phyloP scores from a whole-genome alignment of 768 basidiomycete species.

The Tubosaeta sp. region DNA sequence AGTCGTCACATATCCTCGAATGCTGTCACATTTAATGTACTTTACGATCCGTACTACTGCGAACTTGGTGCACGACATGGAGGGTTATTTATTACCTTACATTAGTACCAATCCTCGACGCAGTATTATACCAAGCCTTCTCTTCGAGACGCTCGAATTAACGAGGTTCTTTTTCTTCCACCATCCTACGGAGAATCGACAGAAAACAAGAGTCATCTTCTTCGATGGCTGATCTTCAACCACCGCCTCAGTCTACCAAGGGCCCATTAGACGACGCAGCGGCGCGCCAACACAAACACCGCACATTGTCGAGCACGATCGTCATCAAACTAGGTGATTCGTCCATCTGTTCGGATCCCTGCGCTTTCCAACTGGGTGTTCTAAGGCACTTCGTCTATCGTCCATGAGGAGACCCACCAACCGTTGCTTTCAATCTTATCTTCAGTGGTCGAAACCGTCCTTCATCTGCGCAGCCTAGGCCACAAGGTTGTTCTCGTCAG shows the following conservation, averaged over 20 bases:
- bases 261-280: slow-evolving; percentile 6
- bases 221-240: slow-evolving; percentile 14
- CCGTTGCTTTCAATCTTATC: slow-evolving; percentile 90
- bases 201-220: too few relatives aligned
- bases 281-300: slow-evolving; percentile 21
- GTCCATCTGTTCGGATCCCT: not conserved
- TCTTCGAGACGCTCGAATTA: too few relatives aligned
- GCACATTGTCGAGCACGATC: slow-evolving; percentile 52
- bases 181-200: too few relatives aligned
- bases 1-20: too few relatives aligned
- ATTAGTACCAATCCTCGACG: too few relatives aligned
- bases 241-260: not conserved
- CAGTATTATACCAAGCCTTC: too few relatives aligned
- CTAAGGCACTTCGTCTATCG: slow-evolving; percentile 88
- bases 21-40: too few relatives aligned
- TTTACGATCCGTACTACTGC: too few relatives aligned
- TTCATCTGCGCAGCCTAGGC: slow-evolving; percentile 69
- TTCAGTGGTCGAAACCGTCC: slow-evolving; percentile 86
- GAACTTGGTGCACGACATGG: too few relatives aligned
- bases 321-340: slow-evolving; percentile 79
- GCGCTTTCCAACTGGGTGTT: slow-evolving; percentile 8
- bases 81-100: too few relatives aligned
- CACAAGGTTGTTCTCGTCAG: slow-evolving; percentile 95
- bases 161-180: too few relatives aligned
- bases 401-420: slow-evolving; percentile 89